These are phyloP conservation scores for Cicer cuneatum DNA, from an alignment of 306 rosid species.

Conservation along the genomic window DNA sequence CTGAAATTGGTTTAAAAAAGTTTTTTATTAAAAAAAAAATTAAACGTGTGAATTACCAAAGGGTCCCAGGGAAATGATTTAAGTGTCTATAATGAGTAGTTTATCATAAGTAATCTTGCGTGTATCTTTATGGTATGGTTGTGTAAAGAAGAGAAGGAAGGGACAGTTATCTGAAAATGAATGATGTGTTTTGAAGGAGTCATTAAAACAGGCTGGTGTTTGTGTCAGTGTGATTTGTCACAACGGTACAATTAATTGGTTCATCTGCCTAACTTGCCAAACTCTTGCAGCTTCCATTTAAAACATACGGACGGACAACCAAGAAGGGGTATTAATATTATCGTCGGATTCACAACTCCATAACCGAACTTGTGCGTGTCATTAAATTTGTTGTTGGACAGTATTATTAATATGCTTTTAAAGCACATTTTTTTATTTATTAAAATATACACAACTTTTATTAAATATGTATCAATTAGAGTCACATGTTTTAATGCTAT, in stretches of 20 bases:
- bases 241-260: slow-evolving; percentile 45
- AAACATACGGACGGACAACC: slow-evolving; percentile 30
- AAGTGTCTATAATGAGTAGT: neutral
- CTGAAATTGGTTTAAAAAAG: too few relatives aligned
- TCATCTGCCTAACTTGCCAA: slow-evolving; percentile 70
- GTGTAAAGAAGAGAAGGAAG: slow-evolving; percentile 45
- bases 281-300: slow-evolving; percentile 50
- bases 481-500: too few relatives aligned
- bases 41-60: slow-evolving; percentile 5
- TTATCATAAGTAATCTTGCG: slow-evolving; percentile 20
- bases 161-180: slow-evolving; percentile 44
- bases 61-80: slow-evolving; percentile 34
- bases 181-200: slow-evolving; percentile 28
- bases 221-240: slow-evolving; percentile 43
- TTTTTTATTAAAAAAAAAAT: neutral
- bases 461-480: too few relatives aligned
- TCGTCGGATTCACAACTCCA: slow-evolving; percentile 30
- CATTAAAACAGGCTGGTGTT: slow-evolving; percentile 32
- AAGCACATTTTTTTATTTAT: too few relatives aligned
- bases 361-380: slow-evolving; percentile 41
- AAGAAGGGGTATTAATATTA: slow-evolving; percentile 37
- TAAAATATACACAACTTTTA: too few relatives aligned
- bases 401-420: too few relatives aligned
- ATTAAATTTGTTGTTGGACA: neutral
- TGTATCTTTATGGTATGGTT: slow-evolving; percentile 21